Conservation (phyloP, 73 alveolate genomes). For the Paraurostyla sp. region DNA sequence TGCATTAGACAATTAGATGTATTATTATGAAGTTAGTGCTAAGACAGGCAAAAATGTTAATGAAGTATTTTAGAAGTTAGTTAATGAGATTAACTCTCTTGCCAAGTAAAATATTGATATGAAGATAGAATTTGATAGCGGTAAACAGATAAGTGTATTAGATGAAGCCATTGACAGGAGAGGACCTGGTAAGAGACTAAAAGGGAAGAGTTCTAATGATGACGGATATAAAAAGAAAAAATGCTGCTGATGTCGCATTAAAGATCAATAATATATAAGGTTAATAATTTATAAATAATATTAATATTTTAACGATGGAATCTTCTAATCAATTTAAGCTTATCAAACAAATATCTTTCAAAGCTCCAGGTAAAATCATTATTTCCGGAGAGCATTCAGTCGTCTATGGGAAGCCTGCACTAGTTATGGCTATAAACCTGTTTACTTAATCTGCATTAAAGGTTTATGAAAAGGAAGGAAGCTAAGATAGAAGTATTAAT, state of each 20-base stretch:
- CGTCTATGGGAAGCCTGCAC: slow-evolving; percentile 88
- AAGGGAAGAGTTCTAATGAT: neutral
- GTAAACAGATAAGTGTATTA: neutral
- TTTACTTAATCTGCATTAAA: slow-evolving; percentile 37
- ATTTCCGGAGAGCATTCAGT: slow-evolving; percentile 94
- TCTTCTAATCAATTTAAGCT: no score
- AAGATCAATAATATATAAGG: neutral
- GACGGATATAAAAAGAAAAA: neutral
- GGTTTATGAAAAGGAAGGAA: neutral
- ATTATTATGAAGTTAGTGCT: slow-evolving; percentile 61
- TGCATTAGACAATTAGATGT: slow-evolving; percentile 52
- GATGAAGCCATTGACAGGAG: slow-evolving; percentile 30
- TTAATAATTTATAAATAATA: neutral
- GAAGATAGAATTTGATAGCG: slow-evolving; percentile 6
- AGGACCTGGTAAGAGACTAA: slow-evolving; percentile 47
- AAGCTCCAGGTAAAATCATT: slow-evolving; percentile 85
- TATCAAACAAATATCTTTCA: neutral
- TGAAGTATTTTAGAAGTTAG: slow-evolving; percentile 60
- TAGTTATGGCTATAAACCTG: slow-evolving; percentile 78
- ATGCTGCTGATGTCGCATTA: slow-evolving; percentile 48
- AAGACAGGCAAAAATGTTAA: slow-evolving; percentile 76
- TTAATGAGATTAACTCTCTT: slow-evolving; percentile 35
- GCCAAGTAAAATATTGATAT: slow-evolving; percentile 29
- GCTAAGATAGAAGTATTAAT: neutral
- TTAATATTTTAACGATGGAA: no score